Percentiles rank a stretch among this genome's conserved stretches.
phyloP scores from a whole-genome alignment of 257 asterid genomes.

The Fraxinus anomala region DNA sequence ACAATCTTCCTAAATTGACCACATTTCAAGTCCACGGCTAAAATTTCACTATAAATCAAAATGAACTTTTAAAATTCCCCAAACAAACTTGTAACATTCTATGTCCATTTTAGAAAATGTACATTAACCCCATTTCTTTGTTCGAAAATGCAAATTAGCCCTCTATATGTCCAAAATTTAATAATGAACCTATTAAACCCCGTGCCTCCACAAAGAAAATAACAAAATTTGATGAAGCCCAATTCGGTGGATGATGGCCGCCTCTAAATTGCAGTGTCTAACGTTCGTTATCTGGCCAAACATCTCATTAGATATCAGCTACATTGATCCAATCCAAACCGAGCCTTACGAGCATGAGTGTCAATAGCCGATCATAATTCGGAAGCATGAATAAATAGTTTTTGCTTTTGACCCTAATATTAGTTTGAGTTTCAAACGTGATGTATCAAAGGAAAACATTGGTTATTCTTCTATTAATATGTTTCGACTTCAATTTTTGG shows the following conservation, averaged over 20 bases:
- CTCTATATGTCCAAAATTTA: background rate
- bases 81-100: background rate
- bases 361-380: background rate
- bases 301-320: background rate
- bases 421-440: background rate
- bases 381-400: background rate
- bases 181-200: background rate
- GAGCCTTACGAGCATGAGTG: background rate
- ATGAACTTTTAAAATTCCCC: too few species aligned
- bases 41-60: too few species aligned
- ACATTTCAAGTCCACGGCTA: too few species aligned
- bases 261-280: slow-evolving; percentile 42
- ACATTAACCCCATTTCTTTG: background rate
- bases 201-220: slow-evolving; percentile 1
- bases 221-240: background rate
- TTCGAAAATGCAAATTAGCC: background rate
- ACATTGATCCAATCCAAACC: background rate
- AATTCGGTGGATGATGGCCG: slow-evolving; percentile 31
- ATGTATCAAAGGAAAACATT: background rate
- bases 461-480: background rate
- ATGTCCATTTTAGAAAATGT: background rate
- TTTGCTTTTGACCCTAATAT: background rate
- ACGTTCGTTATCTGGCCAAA: slow-evolving; percentile 26
- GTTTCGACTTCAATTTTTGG: background rate
- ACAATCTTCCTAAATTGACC: too few species aligned